Conservation (phyloP, 2,329 filamentous ascomycete genomes). For the Penicillium crustosum region DNA sequence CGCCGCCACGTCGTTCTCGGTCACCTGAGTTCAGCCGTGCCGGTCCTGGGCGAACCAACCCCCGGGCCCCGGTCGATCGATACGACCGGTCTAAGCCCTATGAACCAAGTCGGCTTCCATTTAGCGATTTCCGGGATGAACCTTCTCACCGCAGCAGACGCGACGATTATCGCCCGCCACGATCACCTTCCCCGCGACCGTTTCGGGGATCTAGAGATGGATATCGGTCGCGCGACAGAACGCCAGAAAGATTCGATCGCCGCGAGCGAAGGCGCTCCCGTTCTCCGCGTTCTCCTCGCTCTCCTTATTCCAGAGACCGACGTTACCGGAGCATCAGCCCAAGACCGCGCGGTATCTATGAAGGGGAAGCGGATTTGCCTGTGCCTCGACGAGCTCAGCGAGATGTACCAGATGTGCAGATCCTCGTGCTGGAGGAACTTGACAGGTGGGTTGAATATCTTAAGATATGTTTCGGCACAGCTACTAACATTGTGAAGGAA, state of each 20-base stretch:
- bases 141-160: conserved; percentile 49
- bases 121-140: conserved; percentile 54
- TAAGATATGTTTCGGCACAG: neutral
- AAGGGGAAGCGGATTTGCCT: conserved; percentile 63
- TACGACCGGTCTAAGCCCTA: conserved; percentile 41
- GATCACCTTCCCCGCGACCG: conserved; percentile 61
- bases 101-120: conserved; percentile 38
- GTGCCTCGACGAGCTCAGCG: conserved; percentile 70
- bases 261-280: conserved; percentile 65
- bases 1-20: conserved; percentile 56
- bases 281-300: conserved; percentile 47
- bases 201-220: conserved; percentile 63
- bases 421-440: conserved; percentile 77
- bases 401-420: conserved; percentile 85
- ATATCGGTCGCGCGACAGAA: conserved; percentile 52
- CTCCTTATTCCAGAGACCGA: conserved; percentile 61
- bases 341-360: conserved; percentile 52
- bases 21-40: conserved; percentile 62
- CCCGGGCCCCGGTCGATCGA: conserved; percentile 40
- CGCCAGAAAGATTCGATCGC: conserved; percentile 53
- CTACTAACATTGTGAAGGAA: conserved; percentile 51
- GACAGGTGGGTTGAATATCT: conserved; percentile 48
- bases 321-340: conserved; percentile 71
- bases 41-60: conserved; percentile 31
- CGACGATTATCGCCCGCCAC: conserved; percentile 63